A percentile compares a stretch with the other conserved stretches of the same genome.
These are phyloP conservation scores for Podaxis pistillaris DNA, from an alignment of 768 basidiomycete genomes.

Conservation along the genomic window DNA sequence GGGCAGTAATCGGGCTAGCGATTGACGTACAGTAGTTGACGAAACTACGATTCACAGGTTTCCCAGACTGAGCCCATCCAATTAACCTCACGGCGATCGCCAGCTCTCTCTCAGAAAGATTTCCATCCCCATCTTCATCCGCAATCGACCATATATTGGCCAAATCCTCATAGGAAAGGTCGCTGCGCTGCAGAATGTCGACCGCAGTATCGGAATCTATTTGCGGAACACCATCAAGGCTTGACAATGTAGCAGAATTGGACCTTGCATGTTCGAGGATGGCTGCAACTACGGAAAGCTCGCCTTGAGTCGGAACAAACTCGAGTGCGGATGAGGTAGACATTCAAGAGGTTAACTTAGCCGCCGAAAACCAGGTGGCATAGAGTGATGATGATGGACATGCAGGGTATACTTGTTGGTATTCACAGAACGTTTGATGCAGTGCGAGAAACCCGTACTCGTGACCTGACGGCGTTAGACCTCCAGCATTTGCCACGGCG, in stretches of 20 bases:
- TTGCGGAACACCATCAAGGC: neutral
- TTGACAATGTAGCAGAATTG: slow-evolving; percentile 6
- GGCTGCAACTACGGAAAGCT: slow-evolving; percentile 14
- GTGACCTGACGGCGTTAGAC: slow-evolving; percentile 2
- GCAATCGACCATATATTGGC: no score
- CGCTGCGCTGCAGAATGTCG: no score
- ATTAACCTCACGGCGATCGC: slow-evolving; percentile 21
- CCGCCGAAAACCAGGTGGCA: neutral
- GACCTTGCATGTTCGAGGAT: slow-evolving; percentile 11
- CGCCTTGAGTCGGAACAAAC: slow-evolving; percentile 14
- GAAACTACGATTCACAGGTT: slow-evolving; percentile 11
- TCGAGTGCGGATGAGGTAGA: slow-evolving; percentile 7
- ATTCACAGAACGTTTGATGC: neutral
- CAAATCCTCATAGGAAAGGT: no score
- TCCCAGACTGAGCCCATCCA: slow-evolving; percentile 21
- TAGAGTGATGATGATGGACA: neutral
- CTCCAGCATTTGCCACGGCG: neutral
- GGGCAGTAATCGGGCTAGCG: neutral
- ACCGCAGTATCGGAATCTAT: no score
- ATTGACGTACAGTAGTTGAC: slow-evolving; percentile 15
- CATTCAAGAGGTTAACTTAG: slow-evolving; percentile 6
- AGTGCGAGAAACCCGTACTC: neutral
- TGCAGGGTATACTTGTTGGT: neutral
- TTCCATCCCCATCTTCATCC: no score
- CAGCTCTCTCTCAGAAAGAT: slow-evolving; percentile 7